Conservation (phyloP, 495 filamentous ascomycete genomes). For the Saxophila tyrrhenica region DNA sequence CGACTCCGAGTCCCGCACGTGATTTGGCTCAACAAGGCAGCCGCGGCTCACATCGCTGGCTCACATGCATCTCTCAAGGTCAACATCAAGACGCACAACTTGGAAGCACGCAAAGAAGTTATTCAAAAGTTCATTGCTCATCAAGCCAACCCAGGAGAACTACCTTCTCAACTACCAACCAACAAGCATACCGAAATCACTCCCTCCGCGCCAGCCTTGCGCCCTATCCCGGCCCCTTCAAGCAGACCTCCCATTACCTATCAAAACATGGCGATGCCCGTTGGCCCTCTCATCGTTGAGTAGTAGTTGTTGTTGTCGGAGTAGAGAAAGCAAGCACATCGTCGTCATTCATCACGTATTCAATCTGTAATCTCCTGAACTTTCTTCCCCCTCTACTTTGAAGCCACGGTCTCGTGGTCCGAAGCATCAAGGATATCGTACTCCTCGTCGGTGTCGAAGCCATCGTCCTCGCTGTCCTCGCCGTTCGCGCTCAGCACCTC, state of each 20-base stretch:
- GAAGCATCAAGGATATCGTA: slow-evolving; percentile 94
- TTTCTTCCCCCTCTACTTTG: not conserved
- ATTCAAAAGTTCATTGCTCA: no score
- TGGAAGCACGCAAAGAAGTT: no score
- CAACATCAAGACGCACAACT: no score
- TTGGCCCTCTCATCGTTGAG: not conserved
- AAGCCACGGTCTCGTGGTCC: slow-evolving; percentile 57
- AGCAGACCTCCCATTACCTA: no score
- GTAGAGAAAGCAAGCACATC: not conserved
- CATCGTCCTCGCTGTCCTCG: slow-evolving; percentile 52
- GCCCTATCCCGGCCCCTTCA: no score
- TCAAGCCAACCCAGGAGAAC: no score
- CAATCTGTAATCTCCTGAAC: not conserved
- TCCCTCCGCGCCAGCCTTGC: no score
- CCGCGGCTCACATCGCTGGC: no score
- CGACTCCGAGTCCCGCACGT: not conserved
- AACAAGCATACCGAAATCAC: no score
- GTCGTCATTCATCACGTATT: not conserved
- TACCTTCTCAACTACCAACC: no score
- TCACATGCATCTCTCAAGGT: no score
- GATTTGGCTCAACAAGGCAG: no score
- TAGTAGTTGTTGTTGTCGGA: not conserved
- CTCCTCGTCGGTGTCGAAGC: slow-evolving; percentile 91
- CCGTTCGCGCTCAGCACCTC: slow-evolving; percentile 41
- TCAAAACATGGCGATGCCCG: not conserved